phyloP scores from a whole-genome alignment of 2,329 filamentous ascomycete species.

The Teratosphaeriaceae sp. region DNA sequence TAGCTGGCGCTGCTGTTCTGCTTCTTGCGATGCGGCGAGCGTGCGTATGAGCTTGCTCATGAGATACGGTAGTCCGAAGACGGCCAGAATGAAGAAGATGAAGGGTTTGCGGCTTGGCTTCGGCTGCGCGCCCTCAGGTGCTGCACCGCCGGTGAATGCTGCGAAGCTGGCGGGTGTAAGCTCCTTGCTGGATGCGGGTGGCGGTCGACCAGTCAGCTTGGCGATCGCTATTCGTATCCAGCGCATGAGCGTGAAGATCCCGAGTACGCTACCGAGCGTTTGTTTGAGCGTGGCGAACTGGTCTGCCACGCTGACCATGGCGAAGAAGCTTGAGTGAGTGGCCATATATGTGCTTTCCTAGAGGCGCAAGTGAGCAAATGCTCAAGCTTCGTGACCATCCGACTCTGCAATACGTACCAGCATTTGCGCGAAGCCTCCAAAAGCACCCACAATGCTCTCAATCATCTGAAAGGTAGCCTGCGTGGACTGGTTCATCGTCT shows the following conservation, averaged over 20 bases:
- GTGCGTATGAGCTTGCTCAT: conserved; percentile 94
- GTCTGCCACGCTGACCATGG: conserved; percentile 97
- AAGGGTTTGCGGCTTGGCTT: conserved; percentile 91
- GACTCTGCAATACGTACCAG: too few species aligned
- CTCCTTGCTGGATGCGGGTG: conserved; percentile 76
- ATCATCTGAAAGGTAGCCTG: conserved; percentile 98
- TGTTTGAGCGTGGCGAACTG: conserved; percentile 92
- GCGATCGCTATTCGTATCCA: conserved; percentile 90
- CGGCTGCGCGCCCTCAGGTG: conserved; percentile 58
- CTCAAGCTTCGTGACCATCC: too few species aligned
- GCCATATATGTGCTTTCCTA: conserved; percentile 99
- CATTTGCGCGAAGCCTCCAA: conserved; percentile 98
- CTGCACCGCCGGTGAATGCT: conserved; percentile 63
- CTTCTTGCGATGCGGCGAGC: conserved; percentile 76
- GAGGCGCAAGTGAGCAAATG: too few species aligned
- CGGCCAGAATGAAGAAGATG: conserved; percentile 88
- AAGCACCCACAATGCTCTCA: conserved; percentile 91
- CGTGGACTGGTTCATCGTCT: conserved; percentile 89
- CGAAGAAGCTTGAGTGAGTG: conserved; percentile 96
- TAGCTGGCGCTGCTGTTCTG: conserved; percentile 62
- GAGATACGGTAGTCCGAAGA: conserved; percentile 90
- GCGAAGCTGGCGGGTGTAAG: conserved; percentile 90
- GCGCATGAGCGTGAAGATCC: conserved; percentile 91
- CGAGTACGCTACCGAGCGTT: conserved; percentile 85
- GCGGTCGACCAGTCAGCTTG: conserved; percentile 85